phyloP scores from a whole-genome alignment of 352 stramenopile species.

The Thalassiosira mediterranea region DNA sequence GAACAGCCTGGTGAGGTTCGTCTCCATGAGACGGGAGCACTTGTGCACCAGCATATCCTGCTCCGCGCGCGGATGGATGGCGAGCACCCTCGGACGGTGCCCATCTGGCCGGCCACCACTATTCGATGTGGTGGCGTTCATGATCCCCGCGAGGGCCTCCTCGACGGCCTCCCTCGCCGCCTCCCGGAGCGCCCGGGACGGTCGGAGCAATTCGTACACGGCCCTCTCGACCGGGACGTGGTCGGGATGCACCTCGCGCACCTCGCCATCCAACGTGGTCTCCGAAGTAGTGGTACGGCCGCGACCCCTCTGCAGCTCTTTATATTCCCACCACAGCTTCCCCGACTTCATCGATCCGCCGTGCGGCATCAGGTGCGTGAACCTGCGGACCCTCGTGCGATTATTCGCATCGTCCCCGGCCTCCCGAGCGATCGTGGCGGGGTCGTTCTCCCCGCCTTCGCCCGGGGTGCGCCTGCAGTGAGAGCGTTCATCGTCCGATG shows the following conservation, averaged over 20 bases:
- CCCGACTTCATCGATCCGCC: constrained; percentile 42
- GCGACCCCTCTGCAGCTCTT: constrained; percentile 21
- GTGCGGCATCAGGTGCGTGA: constrained; percentile 52
- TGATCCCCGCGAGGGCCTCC: constrained; percentile 8
- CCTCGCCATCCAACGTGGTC: neutral
- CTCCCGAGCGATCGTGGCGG: neutral
- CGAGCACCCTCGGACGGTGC: constrained; percentile 27
- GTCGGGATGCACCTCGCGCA: constrained; percentile 16
- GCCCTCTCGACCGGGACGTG: constrained; percentile 32
- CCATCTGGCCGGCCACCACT: neutral
- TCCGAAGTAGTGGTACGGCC: neutral
- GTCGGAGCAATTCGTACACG: constrained; percentile 42
- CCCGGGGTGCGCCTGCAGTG: constrained; percentile 12
- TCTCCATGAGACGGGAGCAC: constrained; percentile 59
- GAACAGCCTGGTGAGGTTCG: constrained; percentile 67
- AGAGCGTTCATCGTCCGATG: neutral
- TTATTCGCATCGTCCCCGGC: neutral
- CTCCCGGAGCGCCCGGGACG: constrained; percentile 8
- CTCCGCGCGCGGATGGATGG: constrained; percentile 72
- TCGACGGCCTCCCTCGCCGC: constrained; percentile 12
- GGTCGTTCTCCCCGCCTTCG: neutral
- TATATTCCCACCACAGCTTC: constrained; percentile 64
- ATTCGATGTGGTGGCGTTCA: neutral
- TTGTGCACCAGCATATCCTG: constrained; percentile 72
- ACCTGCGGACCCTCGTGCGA: neutral